Evolutionary conservation across 352 stramenopile species (phyloP).

Genomic region (Elongisporangium undulatum): DNA sequence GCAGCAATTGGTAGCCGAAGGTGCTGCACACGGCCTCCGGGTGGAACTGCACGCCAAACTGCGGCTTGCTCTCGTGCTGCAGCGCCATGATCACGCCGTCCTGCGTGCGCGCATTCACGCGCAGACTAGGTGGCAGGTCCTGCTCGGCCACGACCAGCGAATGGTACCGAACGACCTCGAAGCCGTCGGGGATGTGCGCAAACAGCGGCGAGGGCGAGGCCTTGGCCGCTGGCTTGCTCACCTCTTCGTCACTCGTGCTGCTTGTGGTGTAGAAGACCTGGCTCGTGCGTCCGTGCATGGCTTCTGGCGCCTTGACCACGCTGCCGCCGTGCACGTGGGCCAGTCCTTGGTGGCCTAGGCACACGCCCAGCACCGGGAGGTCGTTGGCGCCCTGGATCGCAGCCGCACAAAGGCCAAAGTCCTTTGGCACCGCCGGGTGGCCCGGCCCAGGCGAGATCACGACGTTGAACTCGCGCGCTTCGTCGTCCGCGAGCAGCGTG

Average conservation of each 20-base stretch:
- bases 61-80: slow-evolving; percentile 70
- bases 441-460: slow-evolving; percentile 91
- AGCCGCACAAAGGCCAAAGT: slow-evolving; percentile 90
- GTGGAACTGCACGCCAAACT: slow-evolving; percentile 97
- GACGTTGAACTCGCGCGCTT: slow-evolving; percentile 61
- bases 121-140: slow-evolving; percentile 37
- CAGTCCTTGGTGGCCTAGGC: slow-evolving; percentile 96
- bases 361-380: slow-evolving; percentile 94
- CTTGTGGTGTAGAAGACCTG: slow-evolving; percentile 29
- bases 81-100: slow-evolving; percentile 90
- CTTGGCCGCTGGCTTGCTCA: not conserved
- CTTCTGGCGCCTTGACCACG: slow-evolving; percentile 78
- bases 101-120: slow-evolving; percentile 57
- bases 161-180: slow-evolving; percentile 95
- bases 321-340: slow-evolving; percentile 82
- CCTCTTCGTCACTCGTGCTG: slow-evolving; percentile 8
- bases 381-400: slow-evolving; percentile 38
- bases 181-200: slow-evolving; percentile 54
- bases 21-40: slow-evolving; percentile 93
- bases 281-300: slow-evolving; percentile 94
- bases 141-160: slow-evolving; percentile 85
- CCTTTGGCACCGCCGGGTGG: slow-evolving; percentile 55
- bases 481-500: slow-evolving; percentile 10
- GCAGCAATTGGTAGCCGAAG: slow-evolving; percentile 82
- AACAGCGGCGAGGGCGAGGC: slow-evolving; percentile 38